Evolutionary conservation across 441 rosid species (phyloP).

Genomic region (Omphalea diandra): DNA sequence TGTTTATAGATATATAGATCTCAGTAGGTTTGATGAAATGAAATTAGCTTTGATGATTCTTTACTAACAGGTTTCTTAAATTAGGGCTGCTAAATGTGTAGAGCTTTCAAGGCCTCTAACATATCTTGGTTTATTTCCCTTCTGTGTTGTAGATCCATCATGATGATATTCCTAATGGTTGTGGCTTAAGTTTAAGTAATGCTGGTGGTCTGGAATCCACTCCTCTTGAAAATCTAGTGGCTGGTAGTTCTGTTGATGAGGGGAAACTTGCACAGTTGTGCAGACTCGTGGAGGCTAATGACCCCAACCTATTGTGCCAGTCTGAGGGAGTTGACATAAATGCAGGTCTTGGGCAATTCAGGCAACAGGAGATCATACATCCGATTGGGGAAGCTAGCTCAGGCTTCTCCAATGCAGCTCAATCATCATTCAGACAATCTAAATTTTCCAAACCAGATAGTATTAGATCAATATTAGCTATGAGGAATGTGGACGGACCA

Average conservation of each 20-base stretch:
- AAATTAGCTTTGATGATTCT: neutral
- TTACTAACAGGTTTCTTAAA: neutral
- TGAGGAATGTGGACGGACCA: conserved; percentile 52
- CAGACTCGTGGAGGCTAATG: conserved; percentile 47
- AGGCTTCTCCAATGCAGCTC: conserved; percentile 34
- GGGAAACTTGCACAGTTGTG: conserved; percentile 46
- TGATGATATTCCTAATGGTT: conserved; percentile 45
- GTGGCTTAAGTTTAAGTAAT: conserved; percentile 36
- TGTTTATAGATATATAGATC: neutral
- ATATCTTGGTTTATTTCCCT: conserved; percentile 15
- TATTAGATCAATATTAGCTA: conserved; percentile 41
- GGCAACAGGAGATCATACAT: conserved; percentile 42
- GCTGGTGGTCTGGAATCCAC: conserved; percentile 36
- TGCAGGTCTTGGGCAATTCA: conserved; percentile 36
- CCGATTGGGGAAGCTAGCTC: conserved; percentile 39
- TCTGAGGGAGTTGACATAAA: conserved; percentile 39
- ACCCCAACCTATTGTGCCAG: conserved; percentile 43
- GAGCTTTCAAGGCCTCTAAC: neutral
- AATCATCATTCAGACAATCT: conserved; percentile 33
- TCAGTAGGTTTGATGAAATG: neutral
- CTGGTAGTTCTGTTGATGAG: conserved; percentile 38
- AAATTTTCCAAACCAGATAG: conserved; percentile 35
- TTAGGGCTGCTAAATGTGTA: neutral
- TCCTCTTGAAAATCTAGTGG: conserved; percentile 38
- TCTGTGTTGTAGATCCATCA: conserved; percentile 35